Evolutionary conservation across 345 rosid species (phyloP).

Genomic region (Salix exigua): DNA sequence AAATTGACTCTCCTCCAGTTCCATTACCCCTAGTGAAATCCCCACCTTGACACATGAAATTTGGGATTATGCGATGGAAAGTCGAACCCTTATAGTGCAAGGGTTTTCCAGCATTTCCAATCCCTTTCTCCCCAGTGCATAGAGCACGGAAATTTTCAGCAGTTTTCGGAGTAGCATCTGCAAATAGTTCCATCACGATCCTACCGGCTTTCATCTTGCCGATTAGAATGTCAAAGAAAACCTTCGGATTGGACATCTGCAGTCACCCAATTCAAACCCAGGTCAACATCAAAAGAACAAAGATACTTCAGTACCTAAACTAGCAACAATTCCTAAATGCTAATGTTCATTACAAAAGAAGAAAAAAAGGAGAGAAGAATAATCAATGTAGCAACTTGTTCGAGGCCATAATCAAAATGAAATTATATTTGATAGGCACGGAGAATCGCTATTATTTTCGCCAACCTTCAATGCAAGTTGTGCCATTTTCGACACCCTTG

Average conservation of each 20-base stretch:
- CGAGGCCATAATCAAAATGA: conserved; percentile 64
- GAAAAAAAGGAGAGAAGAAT: background rate
- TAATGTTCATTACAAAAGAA: background rate
- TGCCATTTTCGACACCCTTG: conserved; percentile 64
- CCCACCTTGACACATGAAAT: conserved; percentile 93
- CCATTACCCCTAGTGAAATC: conserved; percentile 82
- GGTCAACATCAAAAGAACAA: background rate
- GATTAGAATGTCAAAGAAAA: conserved; percentile 66
- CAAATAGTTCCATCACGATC: conserved; percentile 76
- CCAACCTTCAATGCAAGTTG: conserved; percentile 76
- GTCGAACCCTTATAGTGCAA: conserved; percentile 73
- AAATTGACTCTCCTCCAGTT: conserved; percentile 82
- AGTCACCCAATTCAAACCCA: conserved; percentile 19
- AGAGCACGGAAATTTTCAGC: conserved; percentile 76
- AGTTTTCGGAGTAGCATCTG: conserved; percentile 66
- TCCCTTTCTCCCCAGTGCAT: conserved; percentile 78
- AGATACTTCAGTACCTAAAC: background rate
- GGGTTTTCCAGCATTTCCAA: conserved; percentile 54
- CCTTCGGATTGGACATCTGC: conserved; percentile 65
- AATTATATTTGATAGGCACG: conserved; percentile 58
- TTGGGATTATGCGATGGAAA: conserved; percentile 83
- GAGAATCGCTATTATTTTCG: conserved; percentile 57
- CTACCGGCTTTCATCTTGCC: conserved; percentile 64
- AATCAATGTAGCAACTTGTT: conserved; percentile 56
- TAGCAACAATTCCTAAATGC: background rate